These are phyloP conservation scores for Dalbergia cochinchinensis DNA, from an alignment of 306 rosid genomes.

Conservation along the genomic window DNA sequence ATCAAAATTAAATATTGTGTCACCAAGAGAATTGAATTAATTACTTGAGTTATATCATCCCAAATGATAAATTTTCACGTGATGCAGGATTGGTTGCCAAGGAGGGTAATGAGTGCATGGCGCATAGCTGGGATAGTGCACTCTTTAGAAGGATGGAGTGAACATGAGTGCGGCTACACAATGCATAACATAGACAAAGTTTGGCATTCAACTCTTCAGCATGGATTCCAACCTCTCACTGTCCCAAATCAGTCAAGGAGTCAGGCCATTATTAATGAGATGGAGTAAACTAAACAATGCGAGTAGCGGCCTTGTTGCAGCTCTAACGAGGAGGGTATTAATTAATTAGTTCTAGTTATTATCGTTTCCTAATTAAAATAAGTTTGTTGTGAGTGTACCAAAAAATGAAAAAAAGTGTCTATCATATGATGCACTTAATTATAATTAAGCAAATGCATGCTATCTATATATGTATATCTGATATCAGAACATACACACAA, in stretches of 20 bases:
- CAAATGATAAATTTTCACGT: background rate
- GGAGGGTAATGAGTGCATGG: constrained; percentile 91
- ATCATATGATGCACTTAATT: background rate
- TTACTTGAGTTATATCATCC: no score
- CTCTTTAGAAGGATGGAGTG: constrained; percentile 71
- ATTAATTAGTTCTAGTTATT: background rate
- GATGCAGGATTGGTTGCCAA: constrained; percentile 71
- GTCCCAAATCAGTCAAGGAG: background rate
- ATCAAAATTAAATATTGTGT: no score
- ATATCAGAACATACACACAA: no score
- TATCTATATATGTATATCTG: background rate
- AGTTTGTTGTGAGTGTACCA: background rate
- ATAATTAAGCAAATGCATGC: background rate
- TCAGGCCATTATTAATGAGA: constrained; percentile 16
- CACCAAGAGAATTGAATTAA: no score
- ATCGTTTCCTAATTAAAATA: constrained; percentile 3
- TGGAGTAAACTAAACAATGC: background rate
- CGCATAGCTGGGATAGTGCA: constrained; percentile 76
- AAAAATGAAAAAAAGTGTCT: background rate
- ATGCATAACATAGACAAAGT: constrained; percentile 59
- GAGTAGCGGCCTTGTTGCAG: background rate
- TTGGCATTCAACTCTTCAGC: constrained; percentile 74
- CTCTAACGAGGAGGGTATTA: background rate
- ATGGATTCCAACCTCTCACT: constrained; percentile 71
- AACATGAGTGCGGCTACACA: constrained; percentile 66